Conservation (phyloP, 2,329 filamentous ascomycete species). For the Fusarium camptoceras region DNA sequence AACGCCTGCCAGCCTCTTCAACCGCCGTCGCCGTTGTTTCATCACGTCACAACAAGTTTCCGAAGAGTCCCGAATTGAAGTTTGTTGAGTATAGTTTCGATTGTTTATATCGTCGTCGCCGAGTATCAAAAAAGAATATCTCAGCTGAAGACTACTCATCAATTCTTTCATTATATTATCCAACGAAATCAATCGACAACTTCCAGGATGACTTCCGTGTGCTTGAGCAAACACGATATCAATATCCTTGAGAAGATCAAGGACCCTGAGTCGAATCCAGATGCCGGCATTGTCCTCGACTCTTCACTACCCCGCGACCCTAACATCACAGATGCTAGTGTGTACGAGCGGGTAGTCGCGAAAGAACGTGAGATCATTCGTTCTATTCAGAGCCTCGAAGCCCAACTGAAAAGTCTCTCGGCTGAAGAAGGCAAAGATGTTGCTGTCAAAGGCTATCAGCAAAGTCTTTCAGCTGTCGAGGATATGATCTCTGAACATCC, state of each 20-base stretch:
- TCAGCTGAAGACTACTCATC: background rate
- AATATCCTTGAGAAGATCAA: constrained; percentile 74
- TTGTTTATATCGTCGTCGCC: background rate
- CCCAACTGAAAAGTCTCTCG: constrained; percentile 60
- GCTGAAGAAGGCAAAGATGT: constrained; percentile 52
- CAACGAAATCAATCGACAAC: constrained; percentile 9
- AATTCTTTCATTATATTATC: constrained; percentile 1
- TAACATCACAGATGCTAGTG: constrained; percentile 61
- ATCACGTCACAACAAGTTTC: constrained; percentile 14
- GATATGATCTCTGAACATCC: constrained; percentile 69
- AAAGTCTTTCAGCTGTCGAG: constrained; percentile 62
- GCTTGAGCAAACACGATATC: constrained; percentile 69
- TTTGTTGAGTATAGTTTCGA: background rate
- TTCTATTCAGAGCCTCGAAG: constrained; percentile 66
- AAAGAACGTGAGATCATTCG: constrained; percentile 66
- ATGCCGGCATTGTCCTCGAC: constrained; percentile 66
- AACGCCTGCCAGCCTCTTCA: constrained; percentile 17
- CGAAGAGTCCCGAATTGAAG: constrained; percentile 9
- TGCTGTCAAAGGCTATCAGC: constrained; percentile 59
- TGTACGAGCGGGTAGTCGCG: constrained; percentile 64
- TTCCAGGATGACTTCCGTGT: constrained; percentile 59
- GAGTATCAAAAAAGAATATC: constrained; percentile 1
- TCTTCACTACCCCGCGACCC: constrained; percentile 67
- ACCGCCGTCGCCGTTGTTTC: constrained; percentile 17
- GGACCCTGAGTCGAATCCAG: constrained; percentile 72